A percentile compares a stretch with the other conserved stretches of the same genome.
phyloP scores from a whole-genome alignment of 176 grass and related monocot species.

The Neostapfia colusana region DNA sequence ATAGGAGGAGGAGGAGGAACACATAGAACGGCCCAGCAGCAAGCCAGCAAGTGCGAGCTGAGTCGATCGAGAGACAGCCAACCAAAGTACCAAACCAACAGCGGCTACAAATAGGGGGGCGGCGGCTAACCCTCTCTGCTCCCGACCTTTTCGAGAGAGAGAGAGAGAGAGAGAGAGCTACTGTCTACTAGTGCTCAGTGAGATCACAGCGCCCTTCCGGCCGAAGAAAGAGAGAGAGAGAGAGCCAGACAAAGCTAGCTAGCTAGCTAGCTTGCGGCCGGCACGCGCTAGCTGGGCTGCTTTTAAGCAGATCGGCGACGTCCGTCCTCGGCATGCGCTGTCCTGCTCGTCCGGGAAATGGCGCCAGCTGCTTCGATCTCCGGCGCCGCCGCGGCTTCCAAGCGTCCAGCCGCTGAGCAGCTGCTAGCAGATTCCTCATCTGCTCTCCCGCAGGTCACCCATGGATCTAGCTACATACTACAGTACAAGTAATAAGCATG shows the following conservation, averaged over 20 bases:
- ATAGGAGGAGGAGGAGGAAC: not conserved
- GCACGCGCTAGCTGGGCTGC: no score
- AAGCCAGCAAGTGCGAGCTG: not conserved
- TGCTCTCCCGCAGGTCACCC: conserved; percentile 17
- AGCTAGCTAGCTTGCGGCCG: not conserved
- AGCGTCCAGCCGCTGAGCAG: conserved; percentile 21
- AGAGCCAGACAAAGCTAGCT: no score
- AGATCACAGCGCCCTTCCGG: not conserved
- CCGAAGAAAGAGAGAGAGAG: no score
- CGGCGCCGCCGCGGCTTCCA: not conserved
- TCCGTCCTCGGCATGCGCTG: conserved; percentile 30
- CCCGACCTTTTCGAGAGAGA: not conserved
- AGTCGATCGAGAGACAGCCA: not conserved
- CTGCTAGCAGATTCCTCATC: not conserved
- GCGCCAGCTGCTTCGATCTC: conserved; percentile 40
- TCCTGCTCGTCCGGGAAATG: conserved; percentile 25
- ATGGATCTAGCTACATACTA: no score
- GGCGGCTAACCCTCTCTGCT: not conserved
- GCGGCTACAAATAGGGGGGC: conserved; percentile 5
- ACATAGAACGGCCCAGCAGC: not conserved
- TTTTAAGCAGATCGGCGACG: conserved; percentile 18
- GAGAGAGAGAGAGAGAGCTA: not conserved
- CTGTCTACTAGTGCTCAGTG: not conserved
- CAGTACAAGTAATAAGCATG: no score
- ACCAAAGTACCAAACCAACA: not conserved